These are phyloP conservation scores for Barnettozyma botsteinii DNA, from an alignment of 805 yeast genomes.

Conservation along the genomic window DNA sequence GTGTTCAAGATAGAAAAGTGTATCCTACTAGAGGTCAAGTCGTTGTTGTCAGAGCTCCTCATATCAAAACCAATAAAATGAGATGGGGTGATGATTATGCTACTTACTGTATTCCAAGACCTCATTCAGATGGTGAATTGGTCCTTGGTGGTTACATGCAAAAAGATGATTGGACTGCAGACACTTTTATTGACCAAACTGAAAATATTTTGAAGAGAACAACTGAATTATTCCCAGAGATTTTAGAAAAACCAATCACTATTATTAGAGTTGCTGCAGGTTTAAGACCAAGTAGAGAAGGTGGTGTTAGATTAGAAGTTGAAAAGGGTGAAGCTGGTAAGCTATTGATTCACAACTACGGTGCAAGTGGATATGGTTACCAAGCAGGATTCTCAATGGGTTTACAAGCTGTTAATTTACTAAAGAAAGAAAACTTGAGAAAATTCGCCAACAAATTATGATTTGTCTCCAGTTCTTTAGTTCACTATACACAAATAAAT, in stretches of 20 bases:
- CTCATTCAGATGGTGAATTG: conserved; percentile 57
- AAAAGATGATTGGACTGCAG: conserved; percentile 54
- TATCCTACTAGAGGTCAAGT: conserved; percentile 82
- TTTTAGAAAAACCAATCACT: conserved; percentile 41
- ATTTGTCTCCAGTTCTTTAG: no score
- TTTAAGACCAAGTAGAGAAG: conserved; percentile 67
- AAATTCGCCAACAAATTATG: conserved; percentile 10
- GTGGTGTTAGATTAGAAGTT: conserved; percentile 66
- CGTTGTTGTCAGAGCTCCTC: conserved; percentile 66
- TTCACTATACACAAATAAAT: no score
- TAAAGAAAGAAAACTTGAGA: conserved; percentile 10
- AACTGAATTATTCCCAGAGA: conserved; percentile 43
- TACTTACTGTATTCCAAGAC: conserved; percentile 70
- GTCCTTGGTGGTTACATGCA: conserved; percentile 74
- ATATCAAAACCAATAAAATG: conserved; percentile 50
- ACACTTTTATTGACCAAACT: conserved; percentile 51
- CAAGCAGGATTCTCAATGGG: conserved; percentile 65
- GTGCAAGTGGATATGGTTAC: conserved; percentile 62
- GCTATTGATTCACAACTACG: conserved; percentile 61
- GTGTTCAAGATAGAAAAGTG: conserved; percentile 54
- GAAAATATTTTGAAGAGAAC: conserved; percentile 59
- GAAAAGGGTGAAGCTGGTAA: conserved; percentile 39
- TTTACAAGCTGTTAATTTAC: conserved; percentile 36
- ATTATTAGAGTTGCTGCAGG: conserved; percentile 67
- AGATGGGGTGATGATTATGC: conserved; percentile 58